Evolutionary conservation across 1,284 basidiomycete species (phyloP).

Genomic region (Melampsora americana): DNA sequence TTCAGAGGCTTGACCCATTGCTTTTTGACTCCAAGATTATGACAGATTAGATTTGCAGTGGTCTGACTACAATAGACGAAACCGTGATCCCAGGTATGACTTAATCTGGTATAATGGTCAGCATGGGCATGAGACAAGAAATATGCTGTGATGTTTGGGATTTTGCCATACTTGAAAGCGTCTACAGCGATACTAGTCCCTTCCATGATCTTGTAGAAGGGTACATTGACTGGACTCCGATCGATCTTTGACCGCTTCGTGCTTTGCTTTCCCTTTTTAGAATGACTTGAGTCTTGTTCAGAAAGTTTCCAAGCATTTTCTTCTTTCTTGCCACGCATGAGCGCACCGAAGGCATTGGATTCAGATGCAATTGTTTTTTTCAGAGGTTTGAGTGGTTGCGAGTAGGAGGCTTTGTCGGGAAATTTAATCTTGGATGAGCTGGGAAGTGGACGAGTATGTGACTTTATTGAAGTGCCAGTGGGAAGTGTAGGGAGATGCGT

Average conservation of each 20-base stretch:
- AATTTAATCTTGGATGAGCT: background rate
- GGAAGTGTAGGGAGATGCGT: background rate
- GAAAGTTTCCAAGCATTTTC: constrained; percentile 4
- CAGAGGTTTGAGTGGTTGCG: background rate
- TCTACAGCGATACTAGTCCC: constrained; percentile 33
- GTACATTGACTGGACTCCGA: constrained; percentile 1
- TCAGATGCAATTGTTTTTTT: background rate
- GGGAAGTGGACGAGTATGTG: background rate
- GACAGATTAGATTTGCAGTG: constrained; percentile 23
- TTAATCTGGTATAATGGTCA: constrained; percentile 40
- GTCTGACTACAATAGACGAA: constrained; percentile 37
- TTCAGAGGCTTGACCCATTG: constrained; percentile 21
- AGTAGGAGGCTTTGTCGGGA: background rate
- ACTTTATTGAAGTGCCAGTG: background rate
- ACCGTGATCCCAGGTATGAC: constrained; percentile 16
- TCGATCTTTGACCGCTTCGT: background rate
- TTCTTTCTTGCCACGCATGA: background rate
- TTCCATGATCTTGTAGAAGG: constrained; percentile 35
- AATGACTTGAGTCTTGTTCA: background rate
- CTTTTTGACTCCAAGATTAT: constrained; percentile 23
- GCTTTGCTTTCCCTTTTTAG: background rate
- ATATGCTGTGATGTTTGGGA: constrained; percentile 8
- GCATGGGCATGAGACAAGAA: constrained; percentile 40
- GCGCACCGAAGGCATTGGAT: background rate
- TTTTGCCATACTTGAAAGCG: constrained; percentile 22